Percentiles rank a stretch among this genome's conserved stretches.
Conservation (phyloP, 176 grass and related monocot genomes). For the Leersia perrieri region DNA sequence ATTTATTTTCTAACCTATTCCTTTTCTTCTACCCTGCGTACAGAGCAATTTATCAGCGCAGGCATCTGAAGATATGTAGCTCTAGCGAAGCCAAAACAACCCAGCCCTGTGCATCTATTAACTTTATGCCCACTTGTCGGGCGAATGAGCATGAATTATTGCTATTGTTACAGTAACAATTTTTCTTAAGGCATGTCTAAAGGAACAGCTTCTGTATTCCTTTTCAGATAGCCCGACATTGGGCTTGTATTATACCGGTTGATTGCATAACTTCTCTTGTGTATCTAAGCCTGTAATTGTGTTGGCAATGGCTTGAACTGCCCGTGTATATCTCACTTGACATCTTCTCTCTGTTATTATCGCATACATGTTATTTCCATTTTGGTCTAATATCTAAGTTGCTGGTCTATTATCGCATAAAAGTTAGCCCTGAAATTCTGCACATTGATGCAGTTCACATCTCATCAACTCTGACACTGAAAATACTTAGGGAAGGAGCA, state of each 20-base stretch:
- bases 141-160: slow-evolving; percentile 19
- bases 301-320: slow-evolving; percentile 3
- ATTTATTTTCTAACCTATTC: not conserved
- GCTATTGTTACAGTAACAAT: slow-evolving; percentile 21
- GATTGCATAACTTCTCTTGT: slow-evolving; percentile 41
- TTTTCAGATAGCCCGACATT: slow-evolving; percentile 2
- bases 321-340: slow-evolving; percentile 40
- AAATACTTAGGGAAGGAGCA: no score
- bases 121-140: slow-evolving; percentile 18
- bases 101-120: slow-evolving; percentile 22
- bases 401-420: no score
- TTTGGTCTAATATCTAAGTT: not conserved
- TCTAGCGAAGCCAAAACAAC: slow-evolving; percentile 22
- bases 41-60: slow-evolving; percentile 33
- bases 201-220: slow-evolving; percentile 28
- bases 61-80: slow-evolving; percentile 36
- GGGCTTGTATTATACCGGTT: slow-evolving; percentile 45
- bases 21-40: not conserved
- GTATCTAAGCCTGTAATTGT: slow-evolving; percentile 52
- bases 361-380: not conserved
- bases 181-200: slow-evolving; percentile 16
- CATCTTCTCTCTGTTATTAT: slow-evolving; percentile 15
- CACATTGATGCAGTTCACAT: not conserved
- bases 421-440: not conserved
- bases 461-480: not conserved